Evolutionary conservation across 257 asterid species (phyloP).

Genomic region (Gynochthodes officinalis): DNA sequence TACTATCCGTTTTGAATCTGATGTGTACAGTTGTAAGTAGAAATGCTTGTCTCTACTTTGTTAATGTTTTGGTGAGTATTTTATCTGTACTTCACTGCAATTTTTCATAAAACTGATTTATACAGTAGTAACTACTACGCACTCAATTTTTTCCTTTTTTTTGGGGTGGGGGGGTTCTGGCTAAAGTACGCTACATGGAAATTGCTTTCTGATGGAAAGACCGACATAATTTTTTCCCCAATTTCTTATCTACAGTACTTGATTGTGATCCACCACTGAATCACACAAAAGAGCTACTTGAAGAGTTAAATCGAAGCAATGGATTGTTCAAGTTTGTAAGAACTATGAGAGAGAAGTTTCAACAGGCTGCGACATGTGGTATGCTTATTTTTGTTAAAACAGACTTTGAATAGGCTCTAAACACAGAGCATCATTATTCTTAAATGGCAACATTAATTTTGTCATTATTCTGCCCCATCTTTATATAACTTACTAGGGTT

Average conservation of each 20-base stretch:
- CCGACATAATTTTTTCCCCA: neutral
- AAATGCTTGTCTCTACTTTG: neutral
- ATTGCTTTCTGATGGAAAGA: neutral
- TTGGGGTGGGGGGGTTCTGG: neutral
- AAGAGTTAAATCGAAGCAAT: conserved; percentile 61
- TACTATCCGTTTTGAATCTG: conserved; percentile 66
- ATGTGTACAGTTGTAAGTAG: conserved; percentile 67
- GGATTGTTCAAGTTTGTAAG: conserved; percentile 83
- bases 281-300: conserved; percentile 53
- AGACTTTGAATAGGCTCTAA: neutral
- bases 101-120: conserved; percentile 63
- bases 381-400: conserved; percentile 9
- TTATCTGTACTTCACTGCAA: conserved; percentile 44
- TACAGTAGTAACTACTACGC: conserved; percentile 56
- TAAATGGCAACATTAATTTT: neutral
- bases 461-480: neutral
- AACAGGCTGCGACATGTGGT: conserved; percentile 62
- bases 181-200: neutral
- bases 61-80: neutral
- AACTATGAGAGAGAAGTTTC: conserved; percentile 75
- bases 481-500: neutral
- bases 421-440: neutral
- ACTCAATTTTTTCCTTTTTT: neutral
- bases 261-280: conserved; percentile 62
- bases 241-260: conserved; percentile 45